These are phyloP conservation scores for Wickerhamomyces sp. DNA, from an alignment of 1,139 yeast genomes.

Conservation along the genomic window DNA sequence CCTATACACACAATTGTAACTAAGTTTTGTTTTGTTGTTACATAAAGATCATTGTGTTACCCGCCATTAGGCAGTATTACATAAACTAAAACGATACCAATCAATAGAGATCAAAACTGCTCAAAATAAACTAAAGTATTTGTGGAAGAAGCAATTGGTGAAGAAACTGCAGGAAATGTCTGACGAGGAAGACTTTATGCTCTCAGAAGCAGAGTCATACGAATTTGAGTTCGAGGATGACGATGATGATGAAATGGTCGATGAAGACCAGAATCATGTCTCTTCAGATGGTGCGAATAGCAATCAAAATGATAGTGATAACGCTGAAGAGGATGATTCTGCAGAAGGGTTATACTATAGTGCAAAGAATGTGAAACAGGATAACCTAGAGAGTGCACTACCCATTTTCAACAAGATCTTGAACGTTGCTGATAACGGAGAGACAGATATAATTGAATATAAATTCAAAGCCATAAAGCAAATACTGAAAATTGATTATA, in stretches of 20 bases:
- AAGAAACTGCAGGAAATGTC: conserved; percentile 34
- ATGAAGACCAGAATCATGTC: conserved; percentile 1
- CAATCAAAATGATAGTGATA: background rate
- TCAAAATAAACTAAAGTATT: background rate
- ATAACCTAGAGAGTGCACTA: conserved; percentile 46
- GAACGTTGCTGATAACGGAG: conserved; percentile 4
- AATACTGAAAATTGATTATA: conserved; percentile 50
- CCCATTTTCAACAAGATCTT: conserved; percentile 15
- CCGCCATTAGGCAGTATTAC: no score
- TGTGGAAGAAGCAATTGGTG: background rate
- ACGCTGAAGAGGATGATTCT: conserved; percentile 10
- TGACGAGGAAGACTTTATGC: conserved; percentile 49
- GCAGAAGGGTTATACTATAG: conserved; percentile 55
- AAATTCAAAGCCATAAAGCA: conserved; percentile 65
- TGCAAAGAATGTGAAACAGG: conserved; percentile 63
- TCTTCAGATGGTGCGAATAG: conserved; percentile 5
- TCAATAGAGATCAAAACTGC: no score
- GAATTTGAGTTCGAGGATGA: conserved; percentile 62
- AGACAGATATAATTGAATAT: conserved; percentile 11
- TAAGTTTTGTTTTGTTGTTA: no score
- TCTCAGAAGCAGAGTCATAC: conserved; percentile 52
- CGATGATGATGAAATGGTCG: conserved; percentile 22
- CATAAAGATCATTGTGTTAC: no score
- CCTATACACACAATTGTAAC: no score
- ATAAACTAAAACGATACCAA: no score